Percentiles rank a stretch among this genome's conserved stretches.
Evolutionary conservation across 2,329 filamentous ascomycete species (phyloP).

Genomic region (Claviceps paspali): DNA sequence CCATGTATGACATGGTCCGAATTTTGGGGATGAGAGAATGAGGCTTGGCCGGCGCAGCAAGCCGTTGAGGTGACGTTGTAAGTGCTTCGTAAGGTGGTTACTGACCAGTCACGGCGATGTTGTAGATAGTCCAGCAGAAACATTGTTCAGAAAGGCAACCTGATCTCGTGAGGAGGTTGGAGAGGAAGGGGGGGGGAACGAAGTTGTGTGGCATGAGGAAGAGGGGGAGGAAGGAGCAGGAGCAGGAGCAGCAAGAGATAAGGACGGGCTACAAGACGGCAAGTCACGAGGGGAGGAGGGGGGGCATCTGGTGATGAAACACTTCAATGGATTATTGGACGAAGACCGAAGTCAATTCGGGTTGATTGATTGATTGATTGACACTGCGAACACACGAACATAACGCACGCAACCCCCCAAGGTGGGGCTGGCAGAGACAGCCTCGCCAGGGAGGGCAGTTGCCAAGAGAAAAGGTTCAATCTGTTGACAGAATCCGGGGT

Average conservation of each 20-base stretch:
- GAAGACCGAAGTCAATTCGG: no score
- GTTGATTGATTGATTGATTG: no score
- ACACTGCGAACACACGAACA: no score
- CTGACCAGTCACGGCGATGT: constrained; percentile 54
- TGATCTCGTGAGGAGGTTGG: not conserved
- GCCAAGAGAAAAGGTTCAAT: constrained; percentile 1
- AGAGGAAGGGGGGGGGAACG: not conserved
- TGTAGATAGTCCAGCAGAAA: constrained; percentile 45
- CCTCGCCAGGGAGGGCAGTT: constrained; percentile 2
- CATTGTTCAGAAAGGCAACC: constrained; percentile 14
- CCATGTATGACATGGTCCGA: no score
- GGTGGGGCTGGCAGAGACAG: not conserved
- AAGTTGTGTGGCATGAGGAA: not conserved
- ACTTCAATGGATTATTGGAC: no score
- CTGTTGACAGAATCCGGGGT: not conserved
- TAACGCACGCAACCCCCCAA: no score
- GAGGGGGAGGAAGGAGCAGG: not conserved
- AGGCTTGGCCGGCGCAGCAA: not conserved
- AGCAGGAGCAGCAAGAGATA: constrained; percentile 5
- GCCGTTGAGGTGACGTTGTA: not conserved
- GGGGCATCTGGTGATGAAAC: no score
- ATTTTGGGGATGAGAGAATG: not conserved
- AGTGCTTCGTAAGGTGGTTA: not conserved
- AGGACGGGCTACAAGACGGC: no score
- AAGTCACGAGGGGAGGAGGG: constrained; percentile 9